Base-by-base conservation (phyloP, 2,329 filamentous ascomycete species). In the Scedosporium dehoogii region DNA sequence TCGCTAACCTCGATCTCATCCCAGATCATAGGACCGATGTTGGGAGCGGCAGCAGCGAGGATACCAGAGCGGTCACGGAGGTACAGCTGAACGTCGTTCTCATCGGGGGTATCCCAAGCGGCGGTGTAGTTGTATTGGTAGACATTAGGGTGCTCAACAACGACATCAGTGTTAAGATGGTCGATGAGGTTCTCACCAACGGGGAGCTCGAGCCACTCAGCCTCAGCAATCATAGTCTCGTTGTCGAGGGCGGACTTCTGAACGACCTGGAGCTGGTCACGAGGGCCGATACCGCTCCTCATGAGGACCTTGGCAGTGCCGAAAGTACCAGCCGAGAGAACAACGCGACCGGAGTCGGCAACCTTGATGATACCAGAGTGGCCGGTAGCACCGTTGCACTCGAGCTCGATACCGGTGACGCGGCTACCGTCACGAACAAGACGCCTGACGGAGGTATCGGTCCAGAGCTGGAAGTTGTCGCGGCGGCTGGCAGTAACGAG, bases 301-400 rank as follows among this genome's bases (percentile, higher is more conserved):
- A 89, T 78, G 2, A 91, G 79, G 58, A 91, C 76, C 73, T 88
- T 88, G 14, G 86, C 78, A 1, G 85, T 85, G n/a, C 86, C 86
- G 65, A 91, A 89, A 1, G 87, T 77, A 58, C 88, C 88, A 1
- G 86, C 83, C 18, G 88, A 82, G 38, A 90, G 75, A 66, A 91
- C 82, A 55, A 91, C 86, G 60, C 86, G 82, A 9, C 88, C 88
- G 12, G 80, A 82, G 4, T 78, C 68, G 23, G 85, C 85, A 63
- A 90, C 73, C 6, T 84, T 85, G 65, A 90, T 78, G 7, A 80
- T 81, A 4, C 86, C 85, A 27, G 76, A 77, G 66, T 81, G 80
- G 7, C 86, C 86, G 18, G 59, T 62, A 23, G 79, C 81, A 27
- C 76, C 71, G 61, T 75, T 76, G 57, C 81, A 78, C 68, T 86